Evolutionary conservation across 805 yeast species (phyloP).

Genomic region (Cyberlindnera mississippiensis): DNA sequence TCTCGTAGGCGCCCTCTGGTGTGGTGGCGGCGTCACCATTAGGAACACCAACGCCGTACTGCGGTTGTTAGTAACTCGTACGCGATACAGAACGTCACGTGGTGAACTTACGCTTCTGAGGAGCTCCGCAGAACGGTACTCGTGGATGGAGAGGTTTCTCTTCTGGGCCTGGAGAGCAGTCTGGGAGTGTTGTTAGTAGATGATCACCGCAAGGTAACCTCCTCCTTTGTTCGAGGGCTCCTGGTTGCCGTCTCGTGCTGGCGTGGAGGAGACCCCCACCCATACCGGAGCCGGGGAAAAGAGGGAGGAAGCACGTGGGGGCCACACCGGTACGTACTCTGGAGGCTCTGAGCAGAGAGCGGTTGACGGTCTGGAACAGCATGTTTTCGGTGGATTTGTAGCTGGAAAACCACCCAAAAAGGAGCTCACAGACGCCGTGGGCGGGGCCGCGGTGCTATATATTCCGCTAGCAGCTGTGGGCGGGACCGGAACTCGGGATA

Average conservation of each 20-base stretch:
- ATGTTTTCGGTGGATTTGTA: no score
- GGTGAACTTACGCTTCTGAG: constrained; percentile 40
- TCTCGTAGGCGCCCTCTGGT: constrained; percentile 79
- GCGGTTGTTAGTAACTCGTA: constrained; percentile 1
- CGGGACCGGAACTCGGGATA: constrained; percentile 1
- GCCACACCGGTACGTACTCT: constrained; percentile 15
- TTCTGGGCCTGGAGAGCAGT: constrained; percentile 28
- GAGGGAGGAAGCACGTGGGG: neutral
- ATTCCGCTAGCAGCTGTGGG: no score
- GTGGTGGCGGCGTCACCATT: constrained; percentile 88
- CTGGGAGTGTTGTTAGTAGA: constrained; percentile 8
- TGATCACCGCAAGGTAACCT: no score
- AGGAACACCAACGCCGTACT: constrained; percentile 87
- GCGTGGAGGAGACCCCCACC: no score
- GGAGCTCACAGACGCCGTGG: no score
- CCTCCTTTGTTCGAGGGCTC: no score
- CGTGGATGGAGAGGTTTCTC: constrained; percentile 89
- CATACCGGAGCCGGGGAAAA: no score
- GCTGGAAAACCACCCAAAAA: no score
- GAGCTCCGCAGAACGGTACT: constrained; percentile 89
- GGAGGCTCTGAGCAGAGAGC: constrained; percentile 15
- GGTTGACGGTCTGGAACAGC: constrained; percentile 15
- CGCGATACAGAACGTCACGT: neutral
- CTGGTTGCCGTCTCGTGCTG: neutral
- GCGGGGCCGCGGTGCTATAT: neutral